Base-by-base conservation (phyloP, 768 basidiomycete genomes). In the Termitomyces sp. region DNA sequence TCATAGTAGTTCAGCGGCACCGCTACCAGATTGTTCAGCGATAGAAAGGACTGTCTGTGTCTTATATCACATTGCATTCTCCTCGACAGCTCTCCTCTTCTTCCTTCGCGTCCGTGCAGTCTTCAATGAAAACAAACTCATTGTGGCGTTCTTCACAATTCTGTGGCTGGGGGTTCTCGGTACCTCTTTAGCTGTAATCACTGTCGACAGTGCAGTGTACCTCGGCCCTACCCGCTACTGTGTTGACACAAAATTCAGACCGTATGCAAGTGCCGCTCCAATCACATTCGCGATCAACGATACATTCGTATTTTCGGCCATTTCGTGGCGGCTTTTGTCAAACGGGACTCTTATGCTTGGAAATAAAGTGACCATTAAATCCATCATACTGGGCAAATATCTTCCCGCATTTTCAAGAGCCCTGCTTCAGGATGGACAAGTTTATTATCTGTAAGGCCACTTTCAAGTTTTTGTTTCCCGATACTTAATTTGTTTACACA, bases 181-280 rank as follows among this genome's bases (percentile, higher is more conserved):
- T 8, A 63, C 65, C 11, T 66, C 69, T 24, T 5, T 73, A 15
- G 67, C 72, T 1, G 64, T 74, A 2, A 68, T 71, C 9, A 63
- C 72, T 7, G 68, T 67, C 20, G 54, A 69, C 33, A 62, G 62
- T 20, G 66, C 60, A 1, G 60, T 35, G 12, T 64, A 71, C 50
- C 66, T 77, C 35, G 73, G 72, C 12, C 66, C 69, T 5, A 77
- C 77, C 4, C 55, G 65, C 9, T 70, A 74, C 46, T 79, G 78
- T 58, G 65, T 71, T 4, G 67, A 66, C 36, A 67, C 70, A 9
- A 59, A 57, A 11, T 56, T 76, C 13, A 60, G 69, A 39, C 56
- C 51, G 4, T 74, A 69, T 60, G 68, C 67, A 5, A 65, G 67
- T 11, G 71, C 67, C 1, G 65, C 67, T 1, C 60, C 67, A 1